Evolutionary conservation across 2,329 filamentous ascomycete species (phyloP).

Genomic region (Didymosphaeria variabile): DNA sequence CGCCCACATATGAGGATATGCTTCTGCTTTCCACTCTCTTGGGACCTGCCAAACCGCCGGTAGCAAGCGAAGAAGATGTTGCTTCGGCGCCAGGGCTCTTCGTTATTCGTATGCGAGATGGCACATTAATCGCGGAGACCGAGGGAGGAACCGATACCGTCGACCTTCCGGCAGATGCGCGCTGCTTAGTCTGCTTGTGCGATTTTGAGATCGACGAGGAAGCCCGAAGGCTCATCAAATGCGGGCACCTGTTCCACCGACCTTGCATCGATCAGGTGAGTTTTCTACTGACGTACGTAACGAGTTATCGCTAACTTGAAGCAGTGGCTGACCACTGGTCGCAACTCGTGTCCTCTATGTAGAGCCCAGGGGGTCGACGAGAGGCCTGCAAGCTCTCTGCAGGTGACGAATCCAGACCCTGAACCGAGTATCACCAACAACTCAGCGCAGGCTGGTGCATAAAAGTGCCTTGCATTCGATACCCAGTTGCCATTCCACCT

Average conservation of each 20-base stretch:
- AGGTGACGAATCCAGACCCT: constrained; percentile 10
- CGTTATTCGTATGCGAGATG: constrained; percentile 56
- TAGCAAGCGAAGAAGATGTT: constrained; percentile 71
- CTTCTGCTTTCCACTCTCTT: constrained; percentile 72
- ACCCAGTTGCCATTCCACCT: neutral
- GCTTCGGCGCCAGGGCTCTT: constrained; percentile 69
- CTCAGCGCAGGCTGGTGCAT: constrained; percentile 6
- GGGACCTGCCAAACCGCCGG: constrained; percentile 73
- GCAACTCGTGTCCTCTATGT: constrained; percentile 71
- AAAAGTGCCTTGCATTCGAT: neutral
- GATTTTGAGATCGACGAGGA: constrained; percentile 71
- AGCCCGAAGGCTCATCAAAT: constrained; percentile 68
- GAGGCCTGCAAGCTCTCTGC: constrained; percentile 33
- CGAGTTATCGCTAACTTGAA: constrained; percentile 21
- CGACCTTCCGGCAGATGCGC: constrained; percentile 53
- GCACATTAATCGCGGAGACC: constrained; percentile 59
- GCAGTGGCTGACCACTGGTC: constrained; percentile 73
- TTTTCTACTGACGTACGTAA: constrained; percentile 1
- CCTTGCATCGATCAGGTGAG: constrained; percentile 75
- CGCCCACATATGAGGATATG: constrained; percentile 78
- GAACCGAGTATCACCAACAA: constrained; percentile 10
- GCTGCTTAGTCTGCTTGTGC: constrained; percentile 72
- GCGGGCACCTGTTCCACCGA: constrained; percentile 72
- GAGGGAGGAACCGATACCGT: constrained; percentile 48
- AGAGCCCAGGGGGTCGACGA: constrained; percentile 67